phyloP scores from a whole-genome alignment of 2,329 filamentous ascomycete genomes.

The Davidsoniella neocaledoniae region DNA sequence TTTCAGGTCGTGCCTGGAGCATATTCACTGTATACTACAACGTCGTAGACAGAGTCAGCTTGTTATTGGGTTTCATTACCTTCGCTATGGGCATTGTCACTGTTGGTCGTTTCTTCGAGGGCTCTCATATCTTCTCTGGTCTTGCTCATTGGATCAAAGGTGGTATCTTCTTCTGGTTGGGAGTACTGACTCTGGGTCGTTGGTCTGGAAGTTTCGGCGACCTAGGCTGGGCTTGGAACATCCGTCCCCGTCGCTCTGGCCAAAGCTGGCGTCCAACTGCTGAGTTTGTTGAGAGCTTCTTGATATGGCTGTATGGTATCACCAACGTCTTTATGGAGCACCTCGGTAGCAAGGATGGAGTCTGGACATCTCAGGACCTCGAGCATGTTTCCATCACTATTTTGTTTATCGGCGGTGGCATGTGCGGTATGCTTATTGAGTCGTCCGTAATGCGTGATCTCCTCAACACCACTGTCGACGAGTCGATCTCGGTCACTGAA shows the following conservation, averaged over 20 bases:
- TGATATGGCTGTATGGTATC: conserved; percentile 79
- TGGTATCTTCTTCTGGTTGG: conserved; percentile 88
- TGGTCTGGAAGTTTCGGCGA: conserved; percentile 86
- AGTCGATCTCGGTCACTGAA: conserved; percentile 27
- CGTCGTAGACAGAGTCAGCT: conserved; percentile 56
- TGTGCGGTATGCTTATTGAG: conserved; percentile 78
- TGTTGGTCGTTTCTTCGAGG: conserved; percentile 69
- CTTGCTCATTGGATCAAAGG: conserved; percentile 91
- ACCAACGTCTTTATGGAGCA: conserved; percentile 92
- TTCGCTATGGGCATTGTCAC: conserved; percentile 57
- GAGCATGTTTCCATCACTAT: conserved; percentile 88
- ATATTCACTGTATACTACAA: conserved; percentile 37
- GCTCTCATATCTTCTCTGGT: conserved; percentile 56
- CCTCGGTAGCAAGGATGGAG: conserved; percentile 51
- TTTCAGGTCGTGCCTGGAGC: conserved; percentile 31
- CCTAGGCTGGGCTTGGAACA: conserved; percentile 90
- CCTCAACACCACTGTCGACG: conserved; percentile 36
- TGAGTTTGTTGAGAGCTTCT: conserved; percentile 75
- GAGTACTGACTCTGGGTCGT: conserved; percentile 68
- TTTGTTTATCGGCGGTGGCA: conserved; percentile 80
- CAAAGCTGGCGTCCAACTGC: conserved; percentile 58
- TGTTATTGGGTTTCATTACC: conserved; percentile 61
- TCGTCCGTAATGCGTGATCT: conserved; percentile 51
- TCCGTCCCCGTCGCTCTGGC: conserved; percentile 43
- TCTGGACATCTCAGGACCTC: conserved; percentile 64